Base-by-base conservation (phyloP, 2,329 filamentous ascomycete genomes). In the Penicillium sp. region DNA sequence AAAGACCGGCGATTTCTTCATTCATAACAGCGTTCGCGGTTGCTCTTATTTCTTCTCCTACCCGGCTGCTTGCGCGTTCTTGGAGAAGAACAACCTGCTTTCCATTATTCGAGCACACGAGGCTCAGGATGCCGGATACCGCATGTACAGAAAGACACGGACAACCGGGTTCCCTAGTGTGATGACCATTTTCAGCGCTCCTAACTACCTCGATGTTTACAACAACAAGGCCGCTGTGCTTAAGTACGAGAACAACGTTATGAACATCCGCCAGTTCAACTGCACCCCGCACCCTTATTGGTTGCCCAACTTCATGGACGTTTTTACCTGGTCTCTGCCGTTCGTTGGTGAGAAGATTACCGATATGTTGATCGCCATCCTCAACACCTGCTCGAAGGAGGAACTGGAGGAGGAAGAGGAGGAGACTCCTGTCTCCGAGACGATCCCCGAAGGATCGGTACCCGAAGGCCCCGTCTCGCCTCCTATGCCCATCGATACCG, bases 21-120 rank as follows among this genome's bases (percentile, higher is more conserved):
- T 98, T 58, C 95, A 99, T 81, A 99, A 99, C 78, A 93, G 98
- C 75, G 95, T 99, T 52, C 90, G 95, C 76, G 95, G 95, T 54
- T 99, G 95, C 78, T 98, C 95, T 2, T 99, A 97, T 81, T 99
- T 99, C 82, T 99, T 99, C 80, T 97, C 93, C 16, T 99, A 99
- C 73, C 93, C 93, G 3, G 93, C 95, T 7, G 95, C 95, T 27
- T 99, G 95, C 78, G 90, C 91, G 14, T 99, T 99, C 80, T 82
- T 99, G 60, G 95, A 99, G 78, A 98, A 98, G 84, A 99, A 99
- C 80, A 99, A 98, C 72, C 82, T 99, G 11, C 85, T 99, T 43
- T 99, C 95, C 22, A 88, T 99, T 70, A 99, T 99, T 73, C 90
- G 95, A 69, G 95, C 95, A 21, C 95, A 99, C 81, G 95, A 99